Evolutionary conservation across 371 early-diverging fungal species (phyloP).

Genomic region (Mortierella sp.): DNA sequence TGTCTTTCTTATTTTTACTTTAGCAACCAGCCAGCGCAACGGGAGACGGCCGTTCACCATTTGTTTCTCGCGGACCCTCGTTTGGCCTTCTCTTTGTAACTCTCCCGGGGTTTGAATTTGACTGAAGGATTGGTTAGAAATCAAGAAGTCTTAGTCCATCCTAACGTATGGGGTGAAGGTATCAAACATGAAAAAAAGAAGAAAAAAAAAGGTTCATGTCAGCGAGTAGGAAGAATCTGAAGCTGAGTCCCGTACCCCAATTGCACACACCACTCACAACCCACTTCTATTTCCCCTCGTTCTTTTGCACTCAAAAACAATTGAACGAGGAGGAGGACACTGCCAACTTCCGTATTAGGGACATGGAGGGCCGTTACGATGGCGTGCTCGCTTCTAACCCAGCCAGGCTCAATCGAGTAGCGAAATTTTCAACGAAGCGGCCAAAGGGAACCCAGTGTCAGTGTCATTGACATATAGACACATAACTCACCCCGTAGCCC

Average conservation of each 20-base stretch:
- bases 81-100: background rate
- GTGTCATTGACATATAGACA: background rate
- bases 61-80: constrained; percentile 2
- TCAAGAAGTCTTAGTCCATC: background rate
- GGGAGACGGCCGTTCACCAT: background rate
- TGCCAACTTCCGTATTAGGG: background rate
- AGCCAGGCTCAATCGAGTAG: constrained; percentile 4
- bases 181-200: background rate
- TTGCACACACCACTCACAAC: background rate
- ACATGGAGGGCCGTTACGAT: background rate
- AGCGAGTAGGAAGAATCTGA: background rate
- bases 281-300: background rate
- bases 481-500: background rate
- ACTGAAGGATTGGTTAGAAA: background rate
- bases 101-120: constrained; percentile 5
- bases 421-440: background rate
- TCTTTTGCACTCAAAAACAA: background rate
- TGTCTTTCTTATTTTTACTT: constrained; percentile 9
- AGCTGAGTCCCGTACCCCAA: background rate
- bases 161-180: background rate
- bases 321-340: background rate
- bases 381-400: constrained; percentile 13
- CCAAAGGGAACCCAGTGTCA: background rate
- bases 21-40: background rate
- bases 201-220: background rate